These are phyloP conservation scores for Trichoderma atrobrunneum DNA, from an alignment of 2,329 filamentous ascomycete genomes.

Conservation along the genomic window DNA sequence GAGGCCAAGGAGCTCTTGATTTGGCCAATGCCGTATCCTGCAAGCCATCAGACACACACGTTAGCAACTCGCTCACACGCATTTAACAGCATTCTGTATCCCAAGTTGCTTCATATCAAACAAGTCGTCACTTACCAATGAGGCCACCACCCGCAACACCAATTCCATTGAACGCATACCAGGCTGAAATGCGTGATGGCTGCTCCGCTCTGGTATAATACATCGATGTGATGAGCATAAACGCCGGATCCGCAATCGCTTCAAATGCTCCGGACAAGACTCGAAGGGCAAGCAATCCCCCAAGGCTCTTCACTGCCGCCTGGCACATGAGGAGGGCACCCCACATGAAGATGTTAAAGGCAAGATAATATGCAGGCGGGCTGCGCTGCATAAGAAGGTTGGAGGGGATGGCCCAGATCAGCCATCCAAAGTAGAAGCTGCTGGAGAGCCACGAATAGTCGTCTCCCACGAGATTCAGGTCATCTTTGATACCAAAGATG, in stretches of 20 bases:
- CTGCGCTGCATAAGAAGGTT: conserved; percentile 34
- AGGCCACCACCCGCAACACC: conserved; percentile 57
- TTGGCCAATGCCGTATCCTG: conserved; percentile 57
- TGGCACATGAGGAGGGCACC: conserved; percentile 47
- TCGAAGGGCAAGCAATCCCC: conserved; percentile 52
- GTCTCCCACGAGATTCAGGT: conserved; percentile 54
- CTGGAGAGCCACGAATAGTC: conserved; percentile 50
- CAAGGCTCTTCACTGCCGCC: conserved; percentile 56
- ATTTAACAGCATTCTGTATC: neutral
- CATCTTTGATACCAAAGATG: conserved; percentile 61
- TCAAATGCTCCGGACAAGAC: conserved; percentile 64
- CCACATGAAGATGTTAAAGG: conserved; percentile 55
- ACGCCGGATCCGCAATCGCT: conserved; percentile 46
- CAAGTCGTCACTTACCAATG: conserved; percentile 28
- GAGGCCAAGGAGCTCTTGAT: conserved; percentile 54
- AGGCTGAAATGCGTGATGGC: conserved; percentile 57
- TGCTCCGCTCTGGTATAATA: conserved; percentile 63
- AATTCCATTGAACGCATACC: conserved; percentile 59
- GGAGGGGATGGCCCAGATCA: conserved; percentile 36
- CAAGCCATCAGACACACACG: neutral
- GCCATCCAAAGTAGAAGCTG: conserved; percentile 39
- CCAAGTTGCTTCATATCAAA: neutral
- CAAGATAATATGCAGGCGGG: conserved; percentile 38
- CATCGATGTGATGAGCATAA: conserved; percentile 65
- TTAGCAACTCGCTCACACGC: neutral